Conservation (phyloP, 2,329 filamentous ascomycete genomes). For the Aureobasidium sp. region DNA sequence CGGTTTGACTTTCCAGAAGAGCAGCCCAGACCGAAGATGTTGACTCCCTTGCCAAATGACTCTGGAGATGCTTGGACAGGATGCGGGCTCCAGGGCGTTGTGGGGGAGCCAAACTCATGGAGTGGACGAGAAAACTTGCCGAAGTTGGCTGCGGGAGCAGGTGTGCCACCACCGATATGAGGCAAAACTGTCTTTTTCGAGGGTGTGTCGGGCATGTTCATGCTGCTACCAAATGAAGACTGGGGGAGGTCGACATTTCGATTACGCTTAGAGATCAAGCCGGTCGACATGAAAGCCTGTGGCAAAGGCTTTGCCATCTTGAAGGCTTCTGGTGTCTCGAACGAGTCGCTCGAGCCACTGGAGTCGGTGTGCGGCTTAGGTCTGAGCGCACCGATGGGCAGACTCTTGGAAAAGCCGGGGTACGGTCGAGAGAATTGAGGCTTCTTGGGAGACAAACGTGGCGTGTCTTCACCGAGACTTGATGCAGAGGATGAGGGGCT, state of each 20-base stretch:
- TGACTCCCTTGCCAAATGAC: constrained; percentile 58
- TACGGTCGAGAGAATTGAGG: constrained; percentile 47
- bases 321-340: constrained; percentile 70
- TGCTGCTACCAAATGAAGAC: constrained; percentile 45
- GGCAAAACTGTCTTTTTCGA: constrained; percentile 82
- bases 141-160: constrained; percentile 49
- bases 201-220: constrained; percentile 84
- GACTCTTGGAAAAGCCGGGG: constrained; percentile 64
- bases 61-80: constrained; percentile 56
- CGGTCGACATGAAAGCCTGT: constrained; percentile 87
- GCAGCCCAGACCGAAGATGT: constrained; percentile 48
- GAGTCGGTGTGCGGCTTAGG: constrained; percentile 40
- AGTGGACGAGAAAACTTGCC: constrained; percentile 57
- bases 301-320: constrained; percentile 70
- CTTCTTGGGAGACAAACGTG: constrained; percentile 15
- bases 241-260: constrained; percentile 61
- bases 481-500: constrained; percentile 82
- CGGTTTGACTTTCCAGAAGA: constrained; percentile 45
- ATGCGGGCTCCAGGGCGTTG: constrained; percentile 69
- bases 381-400: constrained; percentile 59
- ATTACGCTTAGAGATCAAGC: constrained; percentile 90
- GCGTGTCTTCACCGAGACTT: constrained; percentile 61
- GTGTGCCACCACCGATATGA: constrained; percentile 50
- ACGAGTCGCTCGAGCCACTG: constrained; percentile 42
- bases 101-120: constrained; percentile 70